phyloP scores from a whole-genome alignment of 2,329 filamentous ascomycete genomes.

The Sordariomycetes sp. region DNA sequence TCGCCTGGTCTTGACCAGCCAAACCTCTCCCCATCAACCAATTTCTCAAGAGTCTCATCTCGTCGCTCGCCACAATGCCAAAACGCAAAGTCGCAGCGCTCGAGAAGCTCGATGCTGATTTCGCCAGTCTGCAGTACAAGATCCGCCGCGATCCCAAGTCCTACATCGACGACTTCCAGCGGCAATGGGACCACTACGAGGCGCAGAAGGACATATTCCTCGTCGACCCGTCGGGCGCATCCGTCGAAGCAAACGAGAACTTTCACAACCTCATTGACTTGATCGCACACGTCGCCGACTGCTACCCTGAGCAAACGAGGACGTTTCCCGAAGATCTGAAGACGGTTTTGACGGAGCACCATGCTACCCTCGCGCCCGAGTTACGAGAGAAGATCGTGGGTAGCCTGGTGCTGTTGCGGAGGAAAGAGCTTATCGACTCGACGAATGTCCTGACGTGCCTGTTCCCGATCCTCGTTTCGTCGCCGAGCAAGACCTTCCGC shows the following conservation, averaged over 20 bases:
- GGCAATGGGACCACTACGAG: constrained; percentile 87
- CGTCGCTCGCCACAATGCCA: constrained; percentile 44
- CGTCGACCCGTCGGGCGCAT: constrained; percentile 68
- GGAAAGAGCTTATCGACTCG: constrained; percentile 89
- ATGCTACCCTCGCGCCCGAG: constrained; percentile 73
- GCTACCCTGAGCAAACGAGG: constrained; percentile 73
- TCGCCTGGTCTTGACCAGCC: background rate
- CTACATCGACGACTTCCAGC: constrained; percentile 80
- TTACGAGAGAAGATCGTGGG: constrained; percentile 91
- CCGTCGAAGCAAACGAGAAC: constrained; percentile 69
- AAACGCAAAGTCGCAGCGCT: constrained; percentile 87
- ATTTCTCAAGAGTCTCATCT: background rate
- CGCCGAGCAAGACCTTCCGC: constrained; percentile 81
- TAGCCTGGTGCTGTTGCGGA: constrained; percentile 75
- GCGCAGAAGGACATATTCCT: constrained; percentile 88
- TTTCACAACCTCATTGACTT: constrained; percentile 91
- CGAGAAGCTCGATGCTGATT: constrained; percentile 89
- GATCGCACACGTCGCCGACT: constrained; percentile 86
- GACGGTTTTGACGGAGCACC: constrained; percentile 70
- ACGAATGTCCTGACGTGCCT: constrained; percentile 74
- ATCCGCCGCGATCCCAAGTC: constrained; percentile 80
- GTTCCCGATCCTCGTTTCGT: constrained; percentile 91
- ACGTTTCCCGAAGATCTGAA: constrained; percentile 75
- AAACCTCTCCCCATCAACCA: background rate
- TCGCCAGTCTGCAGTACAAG: constrained; percentile 85